Conservation (phyloP, 768 basidiomycete species). For the Russula griseocarnosa region DNA sequence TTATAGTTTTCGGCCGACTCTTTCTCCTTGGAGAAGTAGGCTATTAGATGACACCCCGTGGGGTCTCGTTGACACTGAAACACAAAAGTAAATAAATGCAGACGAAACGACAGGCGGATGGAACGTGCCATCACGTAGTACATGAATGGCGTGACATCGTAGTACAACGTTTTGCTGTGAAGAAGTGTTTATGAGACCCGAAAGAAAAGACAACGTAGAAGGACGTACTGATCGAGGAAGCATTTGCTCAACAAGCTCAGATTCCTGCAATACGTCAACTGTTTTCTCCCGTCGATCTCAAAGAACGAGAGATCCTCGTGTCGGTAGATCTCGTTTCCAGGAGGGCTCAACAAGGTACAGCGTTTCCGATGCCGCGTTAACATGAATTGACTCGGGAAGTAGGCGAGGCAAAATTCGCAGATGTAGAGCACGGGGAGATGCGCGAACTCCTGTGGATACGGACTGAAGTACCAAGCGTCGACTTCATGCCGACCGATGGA, state of each 20-base stretch:
- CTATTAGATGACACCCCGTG: slow-evolving; percentile 88
- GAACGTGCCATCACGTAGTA: slow-evolving; percentile 93
- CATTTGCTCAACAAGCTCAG: slow-evolving; percentile 95
- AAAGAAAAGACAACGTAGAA: slow-evolving; percentile 12
- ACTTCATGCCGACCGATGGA: slow-evolving; percentile 97
- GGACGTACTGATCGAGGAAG: slow-evolving; percentile 91
- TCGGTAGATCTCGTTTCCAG: slow-evolving; percentile 99
- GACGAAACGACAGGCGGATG: background rate
- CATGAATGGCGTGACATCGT: slow-evolving; percentile 99
- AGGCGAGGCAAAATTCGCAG: slow-evolving; percentile 97
- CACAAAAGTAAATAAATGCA: slow-evolving; percentile 16
- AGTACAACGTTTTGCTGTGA: slow-evolving; percentile 92
- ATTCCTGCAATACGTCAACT: slow-evolving; percentile 95
- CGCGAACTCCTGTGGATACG: slow-evolving; percentile 97
- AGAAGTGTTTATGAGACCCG: slow-evolving; percentile 4
- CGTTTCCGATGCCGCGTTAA: slow-evolving; percentile 85
- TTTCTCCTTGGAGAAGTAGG: slow-evolving; percentile 99
- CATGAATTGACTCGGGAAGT: slow-evolving; percentile 88
- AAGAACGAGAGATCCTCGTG: slow-evolving; percentile 96
- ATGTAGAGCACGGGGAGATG: slow-evolving; percentile 93
- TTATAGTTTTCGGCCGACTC: slow-evolving; percentile 98
- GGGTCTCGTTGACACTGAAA: slow-evolving; percentile 77
- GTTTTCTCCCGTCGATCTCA: slow-evolving; percentile 96
- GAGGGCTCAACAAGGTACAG: slow-evolving; percentile 89
- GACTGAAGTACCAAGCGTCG: slow-evolving; percentile 99